Base-by-base conservation (phyloP, 148 eudicot species). In the Chenopodium album region DNA sequence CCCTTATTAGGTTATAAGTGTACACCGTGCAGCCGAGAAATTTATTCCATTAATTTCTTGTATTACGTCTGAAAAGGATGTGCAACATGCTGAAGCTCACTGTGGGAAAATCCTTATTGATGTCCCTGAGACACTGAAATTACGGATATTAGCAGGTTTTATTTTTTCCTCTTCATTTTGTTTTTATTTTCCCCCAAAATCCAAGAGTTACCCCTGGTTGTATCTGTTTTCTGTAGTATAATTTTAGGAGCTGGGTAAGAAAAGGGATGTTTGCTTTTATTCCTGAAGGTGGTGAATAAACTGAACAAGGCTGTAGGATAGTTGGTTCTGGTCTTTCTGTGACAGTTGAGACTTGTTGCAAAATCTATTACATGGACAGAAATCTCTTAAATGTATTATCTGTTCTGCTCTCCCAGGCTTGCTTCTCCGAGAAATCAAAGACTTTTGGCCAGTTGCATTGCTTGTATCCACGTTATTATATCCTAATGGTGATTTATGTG, bases 371-470 rank as follows among this genome's bases (percentile, higher is more conserved):
- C 41, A 50, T 74, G 60, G 37, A 48, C 31, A 56, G 5, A 56
- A 56, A 14, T 56, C 22, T 47, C 4, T 22, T 31, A n/a, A 48
- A 31, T n/a, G n/a, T 23, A 63, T 7, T 23, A 11, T 34, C 5
- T 78, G 47, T 37, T 85, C 16, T 84, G 26, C 62, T 63, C 26
- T 79, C 79, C 10, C 78, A 92, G 99, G 98, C 60, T 85, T 91
- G 89, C 86, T 96, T 78, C 89, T 96, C 75, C 89, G 94, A 81
- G 98, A 94, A 71, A 94, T 94, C 83, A 94, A 92, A 87, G 95
- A 92, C 70, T 91, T 90, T 79, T 96, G 99, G 99, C 90, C 89
- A 52, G 90, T 87, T 71, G 89, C 98, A 26, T 83, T 96, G 76
- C 80, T 94, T 85, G 86, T 89, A 52, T 88, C 98, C 41, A 80